Evolutionary conservation across 2,329 filamentous ascomycete species (phyloP), one percentile per base, ranked within the genome.

Genomic region (Diplocarpon mali): DNA sequence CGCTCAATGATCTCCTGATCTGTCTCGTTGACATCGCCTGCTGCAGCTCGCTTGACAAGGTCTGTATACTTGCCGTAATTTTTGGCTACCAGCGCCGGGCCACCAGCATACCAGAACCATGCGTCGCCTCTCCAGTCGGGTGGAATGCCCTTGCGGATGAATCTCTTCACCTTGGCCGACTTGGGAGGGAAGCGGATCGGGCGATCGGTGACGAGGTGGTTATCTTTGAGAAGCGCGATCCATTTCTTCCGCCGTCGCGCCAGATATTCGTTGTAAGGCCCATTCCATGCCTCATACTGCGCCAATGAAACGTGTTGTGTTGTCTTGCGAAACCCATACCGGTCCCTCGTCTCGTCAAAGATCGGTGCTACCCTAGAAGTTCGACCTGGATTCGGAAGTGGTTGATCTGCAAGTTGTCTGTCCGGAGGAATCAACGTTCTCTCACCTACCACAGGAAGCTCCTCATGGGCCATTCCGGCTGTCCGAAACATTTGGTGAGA

Each of bases 61-160:
- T 78, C 72, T 42, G 79, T 74, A 61, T 95, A 96, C 13, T 90
- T 68, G 1, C 85, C 85, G 5, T 78, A 74, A 55, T 93, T 76
- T 58, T 85, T 82, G 41, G 78, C 75, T 48, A 95, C 64, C 53
- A 87, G 83, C 37, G 80, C 78, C 17, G 87, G 87, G 1, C 90
- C 90, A 15, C 87, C 87, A 10, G 88, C 87, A 61, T 95, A 96
- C 67, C 85, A 95, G 64, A 94, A 96, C 90, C 90, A 96, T 37
- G 90, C 90, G 5, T 85, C 83, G n/a, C 90, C 90, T 58, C 90
- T 78, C 79, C 88, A 94, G 53, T 95, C 87, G 0, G 89, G 86
- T 2, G 90, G 90, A 40, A 95, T 90, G 13, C 90, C 90, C 64
- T 95, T 96, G 41, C 89, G 80, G 39, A 95, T 77, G 60, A 92